Evolutionary conservation across 192 early-diverging fungal genomes (phyloP).

Genomic region (Funneliformis geosporum): DNA sequence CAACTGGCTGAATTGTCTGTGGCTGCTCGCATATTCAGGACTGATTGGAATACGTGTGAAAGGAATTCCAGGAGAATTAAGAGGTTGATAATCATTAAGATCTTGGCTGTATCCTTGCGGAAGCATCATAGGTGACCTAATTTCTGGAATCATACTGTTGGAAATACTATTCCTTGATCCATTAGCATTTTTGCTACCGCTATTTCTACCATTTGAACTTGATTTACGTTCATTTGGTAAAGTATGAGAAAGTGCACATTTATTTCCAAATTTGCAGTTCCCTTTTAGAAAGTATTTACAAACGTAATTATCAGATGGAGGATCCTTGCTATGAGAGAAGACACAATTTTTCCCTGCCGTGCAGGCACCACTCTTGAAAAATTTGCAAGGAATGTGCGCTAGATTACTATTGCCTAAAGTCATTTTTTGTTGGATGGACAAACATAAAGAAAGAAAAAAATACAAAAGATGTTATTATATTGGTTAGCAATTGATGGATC

Average conservation of each 20-base stretch:
- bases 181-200: neutral
- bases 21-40: conserved; percentile 12
- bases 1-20: conserved; percentile 20
- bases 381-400: conserved; percentile 77
- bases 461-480: neutral
- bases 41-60: conserved; percentile 35
- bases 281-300: conserved; percentile 82
- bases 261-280: conserved; percentile 78
- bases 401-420: conserved; percentile 30
- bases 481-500: neutral
- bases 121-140: conserved; percentile 29
- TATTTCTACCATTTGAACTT: neutral
- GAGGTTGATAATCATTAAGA: conserved; percentile 20
- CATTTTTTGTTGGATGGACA: neutral
- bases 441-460: neutral
- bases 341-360: conserved; percentile 73
- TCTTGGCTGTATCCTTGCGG: conserved; percentile 24
- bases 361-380: conserved; percentile 75
- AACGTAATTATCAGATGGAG: conserved; percentile 60
- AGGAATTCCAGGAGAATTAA: conserved; percentile 21
- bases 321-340: conserved; percentile 71
- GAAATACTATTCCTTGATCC: neutral
- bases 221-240: conserved; percentile 40
- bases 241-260: conserved; percentile 67
- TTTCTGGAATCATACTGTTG: conserved; percentile 26